phyloP scores from a whole-genome alignment of 2,329 filamentous ascomycete genomes.

The Dothideomycetidae sp. region DNA sequence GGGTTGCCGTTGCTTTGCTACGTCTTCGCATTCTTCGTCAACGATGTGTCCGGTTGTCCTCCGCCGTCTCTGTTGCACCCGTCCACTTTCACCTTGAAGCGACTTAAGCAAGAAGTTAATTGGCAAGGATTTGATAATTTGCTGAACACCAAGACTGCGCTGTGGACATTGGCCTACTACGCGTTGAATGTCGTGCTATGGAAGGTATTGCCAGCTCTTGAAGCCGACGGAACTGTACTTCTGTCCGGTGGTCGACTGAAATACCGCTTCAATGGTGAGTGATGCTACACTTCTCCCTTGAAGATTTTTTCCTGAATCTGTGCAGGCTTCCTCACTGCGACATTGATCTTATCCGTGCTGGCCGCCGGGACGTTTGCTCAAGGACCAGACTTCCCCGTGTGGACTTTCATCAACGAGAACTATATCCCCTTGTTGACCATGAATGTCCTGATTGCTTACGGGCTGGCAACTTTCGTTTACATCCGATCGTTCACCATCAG shows the following conservation, averaged over 20 bases:
- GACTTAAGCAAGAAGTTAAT: slow-evolving; percentile 64
- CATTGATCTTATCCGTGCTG: slow-evolving; percentile 56
- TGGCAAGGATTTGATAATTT: slow-evolving; percentile 68
- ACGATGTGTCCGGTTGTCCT: slow-evolving; percentile 83
- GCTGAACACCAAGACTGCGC: slow-evolving; percentile 52
- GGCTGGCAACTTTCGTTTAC: slow-evolving; percentile 66
- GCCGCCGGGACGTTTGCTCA: slow-evolving; percentile 61
- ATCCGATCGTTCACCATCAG: slow-evolving; percentile 68
- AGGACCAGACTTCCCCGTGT: slow-evolving; percentile 71
- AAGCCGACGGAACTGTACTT: slow-evolving; percentile 56
- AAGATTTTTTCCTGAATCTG: slow-evolving; percentile 10
- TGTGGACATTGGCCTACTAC: slow-evolving; percentile 67
- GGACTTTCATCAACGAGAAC: slow-evolving; percentile 88
- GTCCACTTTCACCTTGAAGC: slow-evolving; percentile 36
- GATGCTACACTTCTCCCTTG: slow-evolving; percentile 1
- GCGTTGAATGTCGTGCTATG: slow-evolving; percentile 60
- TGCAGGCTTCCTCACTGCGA: slow-evolving; percentile 59
- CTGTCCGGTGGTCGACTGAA: slow-evolving; percentile 57
- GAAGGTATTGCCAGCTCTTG: slow-evolving; percentile 58
- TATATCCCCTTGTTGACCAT: slow-evolving; percentile 73
- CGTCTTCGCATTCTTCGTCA: slow-evolving; percentile 71
- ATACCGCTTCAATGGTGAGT: slow-evolving; percentile 57
- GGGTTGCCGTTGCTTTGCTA: slow-evolving; percentile 69
- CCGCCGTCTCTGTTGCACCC: slow-evolving; percentile 66
- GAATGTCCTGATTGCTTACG: slow-evolving; percentile 63